phyloP scores from a whole-genome alignment of 2,329 filamentous ascomycete species.

The Colletotrichum costaricense region DNA sequence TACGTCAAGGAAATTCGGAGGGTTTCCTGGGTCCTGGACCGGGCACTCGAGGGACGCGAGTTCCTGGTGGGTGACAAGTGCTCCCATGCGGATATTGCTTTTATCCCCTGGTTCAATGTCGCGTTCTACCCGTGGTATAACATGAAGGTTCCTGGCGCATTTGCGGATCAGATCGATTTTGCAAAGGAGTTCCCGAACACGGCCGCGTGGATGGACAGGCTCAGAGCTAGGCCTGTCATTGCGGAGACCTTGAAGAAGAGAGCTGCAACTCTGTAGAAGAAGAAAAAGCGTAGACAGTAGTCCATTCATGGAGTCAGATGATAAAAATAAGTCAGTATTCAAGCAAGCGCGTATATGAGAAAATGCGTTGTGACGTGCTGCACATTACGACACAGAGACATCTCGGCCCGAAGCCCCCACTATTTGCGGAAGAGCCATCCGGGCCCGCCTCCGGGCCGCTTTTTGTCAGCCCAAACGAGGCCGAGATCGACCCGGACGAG shows the following conservation, averaged over 20 bases:
- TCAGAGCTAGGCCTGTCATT: neutral
- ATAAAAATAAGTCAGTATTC: too few relatives aligned
- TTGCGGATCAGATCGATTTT: constrained; percentile 36
- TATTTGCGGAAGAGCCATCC: neutral
- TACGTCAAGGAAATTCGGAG: constrained; percentile 37
- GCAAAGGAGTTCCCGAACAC: constrained; percentile 46
- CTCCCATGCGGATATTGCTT: constrained; percentile 44
- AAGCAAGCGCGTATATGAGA: neutral
- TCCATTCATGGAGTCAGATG: too few relatives aligned
- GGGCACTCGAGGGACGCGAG: constrained; percentile 38
- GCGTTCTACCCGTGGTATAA: constrained; percentile 34
- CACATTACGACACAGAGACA: neutral
- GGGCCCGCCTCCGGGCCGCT: neutral
- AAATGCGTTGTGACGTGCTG: neutral
- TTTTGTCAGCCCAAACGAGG: neutral
- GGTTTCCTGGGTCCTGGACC: neutral
- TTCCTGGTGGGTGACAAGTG: constrained; percentile 47
- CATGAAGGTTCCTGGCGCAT: constrained; percentile 13
- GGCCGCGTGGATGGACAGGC: neutral
- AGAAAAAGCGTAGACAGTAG: neutral
- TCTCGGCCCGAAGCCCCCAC: neutral
- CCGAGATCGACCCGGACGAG: neutral
- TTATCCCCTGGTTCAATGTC: constrained; percentile 44
- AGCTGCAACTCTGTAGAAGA: neutral
- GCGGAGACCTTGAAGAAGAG: neutral